Base-by-base conservation (phyloP, 1,284 basidiomycete species). In the Flammula alnicola region DNA sequence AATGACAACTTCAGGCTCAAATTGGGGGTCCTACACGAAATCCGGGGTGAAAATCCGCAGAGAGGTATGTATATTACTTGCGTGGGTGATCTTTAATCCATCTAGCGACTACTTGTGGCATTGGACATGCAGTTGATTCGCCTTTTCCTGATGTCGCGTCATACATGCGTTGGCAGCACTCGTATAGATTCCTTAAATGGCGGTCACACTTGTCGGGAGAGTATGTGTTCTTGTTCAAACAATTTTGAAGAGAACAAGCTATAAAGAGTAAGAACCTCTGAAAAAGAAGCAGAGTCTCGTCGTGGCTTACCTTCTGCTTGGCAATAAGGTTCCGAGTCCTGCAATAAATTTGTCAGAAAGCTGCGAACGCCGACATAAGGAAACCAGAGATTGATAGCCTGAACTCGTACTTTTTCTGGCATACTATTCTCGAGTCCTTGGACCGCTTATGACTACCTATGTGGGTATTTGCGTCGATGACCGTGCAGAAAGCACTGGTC, bases 211-310 rank as follows among this genome's bases (percentile, higher is more conserved):
- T 81, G 14, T 86, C 82, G 0, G 83, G 86, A 1, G 58, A 58
- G 57, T 86, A 88, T 0, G 80, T 86, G 64, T 88, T 78, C 56
- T 76, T 82, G 51, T 75, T 74, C 16, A 89, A 68, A 62, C 87
- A 89, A 0, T 69, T 47, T 45, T 88, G 86, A 3, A 88, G 69
- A 14, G 71, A 62, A 61, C 86, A 88, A 0, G 86, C 86, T 88
- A n/a, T 20, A 22, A 33, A 30, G 20, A 27, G 16, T 29, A 6
- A 17, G 25, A 16, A 33, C 19, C 12, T 22, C 2, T 47, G 12
- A 30, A 12, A 16, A 20, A 30, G 26, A 7, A 12, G 3, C 2
- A 19, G 14, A 12, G 11, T 40, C 14, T 10, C 33, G 26, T 20
- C 25, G 11, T 12, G 9, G 39, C 51, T 10, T 22, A 65, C 65